Base-by-base conservation (phyloP, 208 protist species). In the Trypanosoma avium region DNA sequence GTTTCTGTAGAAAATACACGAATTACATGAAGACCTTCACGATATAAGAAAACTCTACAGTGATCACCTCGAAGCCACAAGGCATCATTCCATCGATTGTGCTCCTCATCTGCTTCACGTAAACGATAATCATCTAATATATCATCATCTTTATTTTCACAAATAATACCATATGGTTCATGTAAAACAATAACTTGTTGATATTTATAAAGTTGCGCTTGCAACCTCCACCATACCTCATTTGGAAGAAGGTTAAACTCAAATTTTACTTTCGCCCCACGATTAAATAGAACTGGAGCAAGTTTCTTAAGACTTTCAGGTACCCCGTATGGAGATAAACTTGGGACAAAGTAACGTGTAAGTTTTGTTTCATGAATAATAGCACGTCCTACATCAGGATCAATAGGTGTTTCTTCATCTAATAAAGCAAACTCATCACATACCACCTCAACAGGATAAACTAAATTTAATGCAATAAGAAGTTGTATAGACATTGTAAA, bases 211-310 rank as follows among this genome's bases (percentile, higher is more conserved):
- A 97, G 67, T 48, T 66, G 66, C 58, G 74, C 79, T 79, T 93
- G 86, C 30, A 97, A 72, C 12, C 88, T 80, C 77, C 77, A 92
- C 88, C 88, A 97, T 63, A 90, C 64, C 73, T 94, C 88, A 52
- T 92, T 82, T 12, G 91, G 88, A 21, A 95, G 82, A 19, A 94
- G 70, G 67, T 92, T 97, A 70, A 97, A 97, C 72, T 82, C 68
- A 58, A 93, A 77, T 43, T 71, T 74, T 38, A 89, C 71, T 12
- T 77, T 81, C 42, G 88, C 73, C 19, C 91, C 88, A 61, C 81
- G 75, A 63, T 92, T 82, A 54, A 94, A 92, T 21, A 95, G 70
- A 15, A 94, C 46, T 2, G 86, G 88, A 6, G 81, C 82, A 36
- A 95, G 49, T 27, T 62, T 78, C 61, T 81, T 70, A 50, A 97